These are phyloP conservation scores for Sungouiozyma ichnusensis DNA, from an alignment of 805 yeast genomes.

Conservation along the genomic window DNA sequence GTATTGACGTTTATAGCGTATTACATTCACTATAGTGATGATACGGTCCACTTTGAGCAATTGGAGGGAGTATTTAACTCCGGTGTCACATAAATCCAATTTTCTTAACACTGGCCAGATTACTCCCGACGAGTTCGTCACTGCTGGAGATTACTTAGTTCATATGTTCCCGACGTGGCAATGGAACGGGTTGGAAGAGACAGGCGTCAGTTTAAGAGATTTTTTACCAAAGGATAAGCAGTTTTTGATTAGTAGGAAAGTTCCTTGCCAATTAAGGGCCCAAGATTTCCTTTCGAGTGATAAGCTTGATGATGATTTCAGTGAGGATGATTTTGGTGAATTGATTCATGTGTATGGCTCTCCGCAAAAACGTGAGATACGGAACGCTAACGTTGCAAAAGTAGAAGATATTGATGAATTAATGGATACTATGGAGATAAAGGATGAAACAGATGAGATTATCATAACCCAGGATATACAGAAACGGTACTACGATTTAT, in stretches of 20 bases:
- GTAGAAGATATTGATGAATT: constrained; percentile 20
- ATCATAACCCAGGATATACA: constrained; percentile 26
- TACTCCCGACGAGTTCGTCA: constrained; percentile 90
- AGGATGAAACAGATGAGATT: constrained; percentile 33
- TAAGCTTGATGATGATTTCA: constrained; percentile 26
- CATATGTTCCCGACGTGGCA: constrained; percentile 95
- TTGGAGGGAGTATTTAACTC: constrained; percentile 86
- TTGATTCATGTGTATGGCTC: constrained; percentile 47
- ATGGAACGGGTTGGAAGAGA: constrained; percentile 50
- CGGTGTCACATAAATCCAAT: constrained; percentile 77
- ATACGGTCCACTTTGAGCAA: constrained; percentile 71
- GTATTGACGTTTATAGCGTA: no score
- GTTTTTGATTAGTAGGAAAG: constrained; percentile 77
- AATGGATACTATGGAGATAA: constrained; percentile 22
- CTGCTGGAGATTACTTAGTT: constrained; percentile 87
- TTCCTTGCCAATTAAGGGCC: constrained; percentile 75
- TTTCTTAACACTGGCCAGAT: constrained; percentile 82
- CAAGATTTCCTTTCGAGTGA: constrained; percentile 35
- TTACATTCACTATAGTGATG: no score
- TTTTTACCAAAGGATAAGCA: constrained; percentile 85
- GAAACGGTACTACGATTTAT: constrained; percentile 73
- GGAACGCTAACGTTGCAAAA: background rate
- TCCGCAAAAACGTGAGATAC: no score
- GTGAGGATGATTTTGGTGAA: constrained; percentile 30
- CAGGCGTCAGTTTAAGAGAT: constrained; percentile 33